phyloP scores from a whole-genome alignment of 257 asterid genomes.

The Fraxinus excelsior region DNA sequence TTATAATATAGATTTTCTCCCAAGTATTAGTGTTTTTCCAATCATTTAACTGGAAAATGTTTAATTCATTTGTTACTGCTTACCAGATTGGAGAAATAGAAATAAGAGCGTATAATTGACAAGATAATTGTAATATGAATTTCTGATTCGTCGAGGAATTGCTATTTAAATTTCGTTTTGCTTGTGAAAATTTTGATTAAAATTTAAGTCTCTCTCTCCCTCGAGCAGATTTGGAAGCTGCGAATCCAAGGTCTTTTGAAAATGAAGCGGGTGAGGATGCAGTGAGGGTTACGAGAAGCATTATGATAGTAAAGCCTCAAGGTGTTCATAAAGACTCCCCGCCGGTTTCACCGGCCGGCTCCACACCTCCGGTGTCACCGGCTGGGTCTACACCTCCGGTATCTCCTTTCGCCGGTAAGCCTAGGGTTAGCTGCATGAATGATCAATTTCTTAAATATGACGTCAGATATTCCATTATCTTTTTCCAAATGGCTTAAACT shows the following conservation, averaged over 20 bases:
- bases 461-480: neutral
- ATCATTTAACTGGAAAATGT: neutral
- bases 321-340: conserved; percentile 66
- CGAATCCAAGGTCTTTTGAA: conserved; percentile 38
- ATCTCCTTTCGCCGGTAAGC: conserved; percentile 90
- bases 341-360: conserved; percentile 78
- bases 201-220: neutral
- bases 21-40: neutral
- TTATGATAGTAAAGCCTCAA: conserved; percentile 80
- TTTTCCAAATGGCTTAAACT: conserved; percentile 7
- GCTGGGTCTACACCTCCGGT: conserved; percentile 73
- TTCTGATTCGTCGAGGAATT: neutral
- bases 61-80: no score
- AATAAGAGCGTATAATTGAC: neutral
- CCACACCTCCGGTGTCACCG: conserved; percentile 84
- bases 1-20: neutral
- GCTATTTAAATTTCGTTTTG: neutral
- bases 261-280: conserved; percentile 55
- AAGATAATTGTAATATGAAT: neutral
- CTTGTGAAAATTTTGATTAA: neutral
- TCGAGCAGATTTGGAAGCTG: conserved; percentile 50
- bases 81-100: neutral
- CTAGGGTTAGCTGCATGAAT: neutral
- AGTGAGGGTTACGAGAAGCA: conserved; percentile 82
- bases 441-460: neutral